A percentile compares a stretch with the other conserved stretches of the same genome.
Conservation (phyloP, 768 basidiomycete species). For the Rhodotorula diobovata region DNA sequence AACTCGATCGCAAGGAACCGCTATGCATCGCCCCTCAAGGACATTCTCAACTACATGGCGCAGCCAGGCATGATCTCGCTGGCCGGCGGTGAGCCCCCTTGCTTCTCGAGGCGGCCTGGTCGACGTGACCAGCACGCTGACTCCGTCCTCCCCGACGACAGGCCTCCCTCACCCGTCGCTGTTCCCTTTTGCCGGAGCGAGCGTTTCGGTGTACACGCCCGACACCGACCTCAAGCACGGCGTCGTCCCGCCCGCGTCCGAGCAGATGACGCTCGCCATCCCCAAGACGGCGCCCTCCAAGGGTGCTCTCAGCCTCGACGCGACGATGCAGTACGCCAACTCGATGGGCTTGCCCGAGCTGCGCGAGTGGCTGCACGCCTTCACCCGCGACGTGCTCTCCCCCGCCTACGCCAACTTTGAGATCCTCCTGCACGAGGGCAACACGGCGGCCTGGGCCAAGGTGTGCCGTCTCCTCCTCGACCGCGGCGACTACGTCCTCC, state of each 20-base stretch:
- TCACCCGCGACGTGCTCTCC: slow-evolving; percentile 52
- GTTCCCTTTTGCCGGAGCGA: slow-evolving; percentile 57
- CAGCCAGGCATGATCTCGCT: slow-evolving; percentile 58
- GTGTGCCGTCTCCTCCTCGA: slow-evolving; percentile 62
- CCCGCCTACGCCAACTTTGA: slow-evolving; percentile 61
- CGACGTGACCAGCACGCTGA: slow-evolving; percentile 54
- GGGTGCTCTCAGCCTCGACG: background rate
- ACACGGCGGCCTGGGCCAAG: slow-evolving; percentile 55
- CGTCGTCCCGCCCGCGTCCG: background rate
- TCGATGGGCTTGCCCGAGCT: slow-evolving; percentile 59
- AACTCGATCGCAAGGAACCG: slow-evolving; percentile 57
- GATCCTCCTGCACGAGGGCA: slow-evolving; percentile 52
- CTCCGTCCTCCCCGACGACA: too few species aligned
- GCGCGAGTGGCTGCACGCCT: slow-evolving; percentile 57
- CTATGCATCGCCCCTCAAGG: slow-evolving; percentile 60
- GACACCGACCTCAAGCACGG: slow-evolving; percentile 35
- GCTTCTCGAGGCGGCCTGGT: slow-evolving; percentile 41
- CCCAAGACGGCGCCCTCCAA: background rate
- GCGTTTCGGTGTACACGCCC: slow-evolving; percentile 5
- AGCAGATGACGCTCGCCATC: background rate
- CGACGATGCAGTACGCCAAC: slow-evolving; percentile 9
- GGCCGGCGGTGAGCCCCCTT: slow-evolving; percentile 58
- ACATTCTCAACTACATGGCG: slow-evolving; percentile 59
- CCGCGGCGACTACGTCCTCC: slow-evolving; percentile 53
- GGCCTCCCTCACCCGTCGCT: slow-evolving; percentile 66